These are phyloP conservation scores for Nemania abortiva DNA, from an alignment of 2,329 filamentous ascomycete species.

Conservation along the genomic window DNA sequence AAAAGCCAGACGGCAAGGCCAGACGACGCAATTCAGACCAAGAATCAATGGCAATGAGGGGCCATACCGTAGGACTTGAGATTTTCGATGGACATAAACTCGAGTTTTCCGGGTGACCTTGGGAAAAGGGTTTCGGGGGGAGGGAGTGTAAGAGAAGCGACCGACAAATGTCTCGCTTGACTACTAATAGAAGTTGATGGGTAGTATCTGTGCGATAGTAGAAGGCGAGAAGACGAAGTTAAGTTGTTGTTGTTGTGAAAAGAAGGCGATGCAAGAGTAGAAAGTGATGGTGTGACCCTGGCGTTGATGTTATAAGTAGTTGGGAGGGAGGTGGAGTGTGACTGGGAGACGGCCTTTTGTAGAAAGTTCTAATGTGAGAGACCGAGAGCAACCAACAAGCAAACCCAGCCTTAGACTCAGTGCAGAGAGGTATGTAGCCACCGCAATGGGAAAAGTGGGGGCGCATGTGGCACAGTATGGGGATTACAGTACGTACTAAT, in stretches of 20 bases:
- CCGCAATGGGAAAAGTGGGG: constrained; percentile 36
- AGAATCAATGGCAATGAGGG: constrained; percentile 1
- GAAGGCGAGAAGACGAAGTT: constrained; percentile 19
- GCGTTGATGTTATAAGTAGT: constrained; percentile 32
- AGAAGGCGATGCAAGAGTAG: constrained; percentile 30
- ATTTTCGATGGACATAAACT: constrained; percentile 99
- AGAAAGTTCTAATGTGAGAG: constrained; percentile 22
- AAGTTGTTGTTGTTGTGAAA: background rate
- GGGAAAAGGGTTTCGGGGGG: constrained; percentile 64
- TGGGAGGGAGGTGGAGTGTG: constrained; percentile 30
- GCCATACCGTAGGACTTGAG: constrained; percentile 91
- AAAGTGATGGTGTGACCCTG: constrained; percentile 35
- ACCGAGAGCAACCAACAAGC: background rate
- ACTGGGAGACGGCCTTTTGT: constrained; percentile 38
- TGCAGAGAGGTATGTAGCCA: constrained; percentile 6
- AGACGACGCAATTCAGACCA: background rate
- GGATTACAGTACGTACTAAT: background rate
- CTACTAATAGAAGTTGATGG: constrained; percentile 41
- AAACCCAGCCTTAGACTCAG: background rate
- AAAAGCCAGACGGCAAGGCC: background rate
- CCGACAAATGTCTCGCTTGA: constrained; percentile 66
- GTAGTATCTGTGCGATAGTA: constrained; percentile 19
- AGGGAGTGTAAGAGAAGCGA: constrained; percentile 59
- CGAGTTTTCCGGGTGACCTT: constrained; percentile 73
- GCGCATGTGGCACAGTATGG: constrained; percentile 21